Evolutionary conservation across 2,329 filamentous ascomycete species (phyloP), one percentile per base, ranked within the genome.

Genomic region (Aureobasidium leucospermi): DNA sequence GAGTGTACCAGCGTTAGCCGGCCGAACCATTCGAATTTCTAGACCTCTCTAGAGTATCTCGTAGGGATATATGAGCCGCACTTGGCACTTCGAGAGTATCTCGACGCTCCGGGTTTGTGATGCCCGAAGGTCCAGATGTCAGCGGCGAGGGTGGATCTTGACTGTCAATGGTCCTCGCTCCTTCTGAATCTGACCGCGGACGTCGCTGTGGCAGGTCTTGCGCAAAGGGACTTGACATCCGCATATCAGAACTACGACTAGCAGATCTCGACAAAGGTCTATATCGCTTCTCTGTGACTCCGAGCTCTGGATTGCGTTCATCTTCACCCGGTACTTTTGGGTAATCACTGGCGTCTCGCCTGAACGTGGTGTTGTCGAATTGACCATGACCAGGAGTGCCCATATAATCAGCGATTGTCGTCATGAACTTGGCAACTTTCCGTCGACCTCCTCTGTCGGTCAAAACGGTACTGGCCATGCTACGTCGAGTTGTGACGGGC

Each of bases 321-420:
- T 62, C 65, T 63, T 85, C 82, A 2, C 81, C 83, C 0, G 83
- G 83, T 0, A 83, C 73, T 58, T 79, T 76, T 0, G 83, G 83
- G 49, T 78, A 86, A n/a, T 75, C 72, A n/a, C 70, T 67, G 3
- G 79, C 77, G 45, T 71, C 76, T 4, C 69, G 70, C 49, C 75
- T 75, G 64, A 82, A 83, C 1, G 75, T 75, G 0, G 75, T 75
- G 32, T 79, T 74, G 57, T 83, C 77, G 59, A 78, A 77, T 7
- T 72, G 74, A 1, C 48, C 48, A 7, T 60, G 32, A 10, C 58
- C 58, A 2, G 58, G 46, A 11, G 58, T 60, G 4, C 58, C 58
- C 47, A 60, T 39, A 10, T 60, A 60, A n/a, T 60, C 39, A 9
- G 39, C 58, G 16, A 60, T 11, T 16, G n/a, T 79, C 73, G 1